A percentile compares a stretch with the other conserved stretches of the same genome.
phyloP scores from a whole-genome alignment of 2,329 filamentous ascomycete species.

The Rhexocercosporidium sp. region DNA sequence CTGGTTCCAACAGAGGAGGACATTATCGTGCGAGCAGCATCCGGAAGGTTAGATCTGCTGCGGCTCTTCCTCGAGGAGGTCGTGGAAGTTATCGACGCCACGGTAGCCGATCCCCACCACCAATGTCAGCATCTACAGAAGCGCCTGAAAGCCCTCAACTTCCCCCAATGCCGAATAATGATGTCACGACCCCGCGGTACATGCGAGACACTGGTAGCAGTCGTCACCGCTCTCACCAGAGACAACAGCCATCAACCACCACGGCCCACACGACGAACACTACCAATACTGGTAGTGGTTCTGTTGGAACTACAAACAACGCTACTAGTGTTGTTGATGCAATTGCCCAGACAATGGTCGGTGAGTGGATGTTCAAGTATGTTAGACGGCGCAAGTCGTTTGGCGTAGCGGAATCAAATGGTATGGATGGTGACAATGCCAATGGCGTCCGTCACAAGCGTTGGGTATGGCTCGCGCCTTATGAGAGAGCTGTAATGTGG shows the following conservation, averaged over 20 bases:
- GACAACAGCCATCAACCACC: constrained; percentile 64
- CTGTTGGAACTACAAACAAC: constrained; percentile 63
- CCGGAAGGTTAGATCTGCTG: constrained; percentile 85
- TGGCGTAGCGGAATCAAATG: constrained; percentile 71
- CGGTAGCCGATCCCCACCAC: constrained; percentile 65
- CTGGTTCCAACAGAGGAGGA: constrained; percentile 40
- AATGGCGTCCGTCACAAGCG: constrained; percentile 82
- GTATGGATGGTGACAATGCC: constrained; percentile 70
- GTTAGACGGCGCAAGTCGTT: constrained; percentile 89
- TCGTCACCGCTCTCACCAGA: constrained; percentile 55
- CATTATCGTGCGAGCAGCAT: constrained; percentile 65
- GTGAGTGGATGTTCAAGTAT: constrained; percentile 96
- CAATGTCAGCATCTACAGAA: constrained; percentile 70
- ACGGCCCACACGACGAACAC: constrained; percentile 56
- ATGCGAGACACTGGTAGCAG: constrained; percentile 47
- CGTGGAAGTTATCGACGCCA: constrained; percentile 53
- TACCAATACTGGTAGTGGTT: constrained; percentile 53
- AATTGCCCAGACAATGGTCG: constrained; percentile 98
- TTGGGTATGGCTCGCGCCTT: constrained; percentile 98
- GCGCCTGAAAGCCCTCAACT: constrained; percentile 71
- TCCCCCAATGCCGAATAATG: constrained; percentile 76
- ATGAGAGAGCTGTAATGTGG: constrained; percentile 96
- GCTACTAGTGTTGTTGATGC: constrained; percentile 88
- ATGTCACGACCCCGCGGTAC: constrained; percentile 65
- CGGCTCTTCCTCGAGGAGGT: constrained; percentile 65